A percentile compares a stretch with the other conserved stretches of the same genome.
Conservation (phyloP, 2,329 filamentous ascomycete species). For the Arthroderma sp. region DNA sequence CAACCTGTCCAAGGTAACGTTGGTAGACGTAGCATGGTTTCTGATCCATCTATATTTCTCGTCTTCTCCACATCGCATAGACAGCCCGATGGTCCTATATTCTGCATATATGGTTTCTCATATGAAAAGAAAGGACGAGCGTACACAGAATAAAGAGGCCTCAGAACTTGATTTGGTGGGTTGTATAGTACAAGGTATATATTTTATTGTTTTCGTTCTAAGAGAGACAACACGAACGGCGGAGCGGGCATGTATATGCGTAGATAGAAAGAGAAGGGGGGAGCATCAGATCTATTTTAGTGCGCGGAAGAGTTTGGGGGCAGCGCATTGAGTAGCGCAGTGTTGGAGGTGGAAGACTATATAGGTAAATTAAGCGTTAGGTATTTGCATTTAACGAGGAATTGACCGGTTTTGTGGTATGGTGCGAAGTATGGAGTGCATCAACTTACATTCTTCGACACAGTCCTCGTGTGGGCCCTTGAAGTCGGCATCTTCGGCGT, state of each 20-base stretch:
- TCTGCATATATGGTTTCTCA: background rate
- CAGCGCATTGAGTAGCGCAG: slow-evolving; percentile 85
- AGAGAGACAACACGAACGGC: background rate
- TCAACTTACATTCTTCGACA: slow-evolving; percentile 88
- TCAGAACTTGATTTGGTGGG: background rate
- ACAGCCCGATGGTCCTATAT: background rate
- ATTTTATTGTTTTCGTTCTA: background rate
- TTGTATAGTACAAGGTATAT: slow-evolving; percentile 4
- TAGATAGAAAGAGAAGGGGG: background rate
- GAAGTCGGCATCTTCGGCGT: slow-evolving; percentile 56
- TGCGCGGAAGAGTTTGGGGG: slow-evolving; percentile 75
- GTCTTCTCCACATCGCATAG: background rate
- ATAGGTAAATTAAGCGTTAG: background rate
- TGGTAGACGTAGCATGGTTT: background rate
- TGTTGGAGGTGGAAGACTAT: slow-evolving; percentile 98
- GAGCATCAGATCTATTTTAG: slow-evolving; percentile 4
- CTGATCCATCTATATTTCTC: background rate
- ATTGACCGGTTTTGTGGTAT: too few species aligned
- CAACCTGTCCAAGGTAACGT: background rate
- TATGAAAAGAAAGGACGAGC: background rate
- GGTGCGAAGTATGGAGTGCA: too few species aligned
- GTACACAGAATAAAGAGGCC: background rate
- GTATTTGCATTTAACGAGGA: background rate
- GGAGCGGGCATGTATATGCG: background rate
- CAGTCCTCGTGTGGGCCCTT: slow-evolving; percentile 81